A percentile compares a stretch with the other conserved stretches of the same genome.
Conservation (phyloP, 2,329 filamentous ascomycete genomes). For the Rutstroemia sp. region DNA sequence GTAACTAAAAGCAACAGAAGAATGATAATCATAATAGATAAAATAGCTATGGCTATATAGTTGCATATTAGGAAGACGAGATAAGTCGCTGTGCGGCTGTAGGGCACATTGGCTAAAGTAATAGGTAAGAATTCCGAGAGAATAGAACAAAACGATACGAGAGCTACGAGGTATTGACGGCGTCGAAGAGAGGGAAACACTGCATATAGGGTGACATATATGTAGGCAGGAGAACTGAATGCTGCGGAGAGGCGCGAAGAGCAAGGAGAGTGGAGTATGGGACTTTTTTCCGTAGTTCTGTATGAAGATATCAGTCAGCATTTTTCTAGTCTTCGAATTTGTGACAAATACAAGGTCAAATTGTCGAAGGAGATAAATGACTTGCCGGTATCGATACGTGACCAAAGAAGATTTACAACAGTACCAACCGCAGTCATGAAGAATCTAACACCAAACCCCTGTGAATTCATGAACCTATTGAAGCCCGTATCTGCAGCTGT, state of each 20-base stretch:
- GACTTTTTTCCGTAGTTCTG: background rate
- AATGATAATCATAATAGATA: slow-evolving; percentile 1
- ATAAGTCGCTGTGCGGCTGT: background rate
- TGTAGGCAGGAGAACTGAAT: slow-evolving; percentile 36
- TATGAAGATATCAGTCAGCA: background rate
- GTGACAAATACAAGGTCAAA: slow-evolving; percentile 19
- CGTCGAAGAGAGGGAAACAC: slow-evolving; percentile 33
- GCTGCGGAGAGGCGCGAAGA: slow-evolving; percentile 27
- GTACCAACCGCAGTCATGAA: slow-evolving; percentile 36
- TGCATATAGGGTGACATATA: slow-evolving; percentile 40
- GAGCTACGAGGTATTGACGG: slow-evolving; percentile 24
- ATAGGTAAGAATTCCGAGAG: background rate
- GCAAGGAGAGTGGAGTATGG: slow-evolving; percentile 35
- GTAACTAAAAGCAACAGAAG: background rate
- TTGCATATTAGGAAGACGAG: background rate
- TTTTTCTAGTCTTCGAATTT: slow-evolving; percentile 17
- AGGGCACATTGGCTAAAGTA: background rate
- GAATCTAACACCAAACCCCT: slow-evolving; percentile 35
- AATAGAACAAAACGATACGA: slow-evolving; percentile 1
- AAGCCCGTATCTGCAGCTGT: slow-evolving; percentile 29
- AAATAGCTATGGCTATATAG: background rate
- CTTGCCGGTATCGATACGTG: slow-evolving; percentile 30
- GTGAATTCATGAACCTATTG: slow-evolving; percentile 34
- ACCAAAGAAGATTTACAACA: slow-evolving; percentile 35
- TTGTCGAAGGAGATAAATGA: slow-evolving; percentile 15